phyloP scores from a whole-genome alignment of 78 protist species.

The Abeoforma whisleri region DNA sequence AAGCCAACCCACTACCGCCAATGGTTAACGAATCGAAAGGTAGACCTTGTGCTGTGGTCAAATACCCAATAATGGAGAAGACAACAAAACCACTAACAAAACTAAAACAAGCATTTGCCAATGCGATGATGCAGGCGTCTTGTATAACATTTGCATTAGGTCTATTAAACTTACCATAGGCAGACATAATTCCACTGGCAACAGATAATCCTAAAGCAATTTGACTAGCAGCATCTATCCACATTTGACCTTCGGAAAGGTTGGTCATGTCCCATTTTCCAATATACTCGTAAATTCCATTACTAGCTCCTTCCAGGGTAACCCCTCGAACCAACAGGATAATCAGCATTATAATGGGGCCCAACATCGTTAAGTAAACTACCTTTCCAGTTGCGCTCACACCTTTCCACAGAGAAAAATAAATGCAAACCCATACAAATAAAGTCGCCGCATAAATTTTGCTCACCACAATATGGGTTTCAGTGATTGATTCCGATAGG shows the following conservation, averaged over 20 bases:
- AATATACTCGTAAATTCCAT: conserved; percentile 1
- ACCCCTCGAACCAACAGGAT: neutral
- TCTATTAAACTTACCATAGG: neutral
- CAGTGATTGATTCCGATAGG: neutral
- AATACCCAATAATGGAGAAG: conserved; percentile 12
- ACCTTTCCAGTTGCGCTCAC: neutral
- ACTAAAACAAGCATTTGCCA: neutral
- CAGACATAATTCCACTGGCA: conserved; percentile 10
- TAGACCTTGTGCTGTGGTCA: neutral
- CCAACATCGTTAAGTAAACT: conserved; percentile 8
- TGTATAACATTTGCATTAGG: neutral
- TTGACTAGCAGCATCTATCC: conserved; percentile 5
- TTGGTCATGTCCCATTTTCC: conserved; percentile 3
- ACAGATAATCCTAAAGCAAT: neutral
- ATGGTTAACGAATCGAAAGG: neutral
- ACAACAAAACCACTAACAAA: conserved; percentile 1
- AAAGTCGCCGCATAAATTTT: neutral
- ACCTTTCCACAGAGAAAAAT: conserved; percentile 17
- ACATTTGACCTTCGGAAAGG: neutral
- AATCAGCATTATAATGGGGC: neutral
- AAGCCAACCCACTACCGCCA: conserved; percentile 16
- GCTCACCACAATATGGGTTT: neutral
- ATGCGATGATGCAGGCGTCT: neutral
- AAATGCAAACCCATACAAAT: neutral
- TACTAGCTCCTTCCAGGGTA: conserved; percentile 4